These are phyloP conservation scores for Curvularia hawaiiensis DNA, from an alignment of 2,329 filamentous ascomycete genomes.

Conservation along the genomic window DNA sequence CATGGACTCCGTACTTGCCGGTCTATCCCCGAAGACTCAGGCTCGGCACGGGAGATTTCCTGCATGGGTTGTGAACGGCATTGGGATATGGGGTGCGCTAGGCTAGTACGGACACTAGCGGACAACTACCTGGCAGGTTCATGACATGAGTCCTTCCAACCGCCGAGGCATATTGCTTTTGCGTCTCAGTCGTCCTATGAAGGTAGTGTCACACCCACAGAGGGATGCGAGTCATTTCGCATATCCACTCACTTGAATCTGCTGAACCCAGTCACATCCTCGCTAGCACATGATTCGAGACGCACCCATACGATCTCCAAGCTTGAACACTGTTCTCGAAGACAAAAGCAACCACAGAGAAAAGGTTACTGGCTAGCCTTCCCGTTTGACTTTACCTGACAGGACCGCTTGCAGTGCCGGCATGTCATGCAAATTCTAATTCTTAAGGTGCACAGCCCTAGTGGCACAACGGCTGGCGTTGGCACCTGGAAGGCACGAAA, in stretches of 20 bases:
- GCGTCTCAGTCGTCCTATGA: background rate
- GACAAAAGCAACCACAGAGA: background rate
- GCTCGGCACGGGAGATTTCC: slow-evolving; percentile 1
- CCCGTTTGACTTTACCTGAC: background rate
- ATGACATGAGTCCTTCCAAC: background rate
- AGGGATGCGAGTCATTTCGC: background rate
- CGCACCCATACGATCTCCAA: background rate
- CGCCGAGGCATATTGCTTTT: slow-evolving; percentile 2
- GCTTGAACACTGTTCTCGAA: background rate
- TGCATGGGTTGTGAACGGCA: slow-evolving; percentile 1
- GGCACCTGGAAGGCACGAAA: background rate
- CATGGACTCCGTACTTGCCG: background rate
- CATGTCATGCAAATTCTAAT: slow-evolving; percentile 1
- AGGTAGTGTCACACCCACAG: background rate
- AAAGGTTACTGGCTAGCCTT: background rate
- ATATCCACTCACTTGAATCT: background rate
- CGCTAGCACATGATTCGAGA: background rate
- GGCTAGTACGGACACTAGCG: slow-evolving; percentile 6
- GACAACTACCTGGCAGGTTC: background rate
- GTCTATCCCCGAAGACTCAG: background rate
- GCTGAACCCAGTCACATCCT: background rate
- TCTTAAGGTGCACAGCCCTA: background rate
- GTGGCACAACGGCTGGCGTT: background rate
- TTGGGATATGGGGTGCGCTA: slow-evolving; percentile 6
- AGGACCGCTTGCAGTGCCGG: background rate